Evolutionary conservation across 805 yeast species (phyloP).

Genomic region (Teunomyces atbi): DNA sequence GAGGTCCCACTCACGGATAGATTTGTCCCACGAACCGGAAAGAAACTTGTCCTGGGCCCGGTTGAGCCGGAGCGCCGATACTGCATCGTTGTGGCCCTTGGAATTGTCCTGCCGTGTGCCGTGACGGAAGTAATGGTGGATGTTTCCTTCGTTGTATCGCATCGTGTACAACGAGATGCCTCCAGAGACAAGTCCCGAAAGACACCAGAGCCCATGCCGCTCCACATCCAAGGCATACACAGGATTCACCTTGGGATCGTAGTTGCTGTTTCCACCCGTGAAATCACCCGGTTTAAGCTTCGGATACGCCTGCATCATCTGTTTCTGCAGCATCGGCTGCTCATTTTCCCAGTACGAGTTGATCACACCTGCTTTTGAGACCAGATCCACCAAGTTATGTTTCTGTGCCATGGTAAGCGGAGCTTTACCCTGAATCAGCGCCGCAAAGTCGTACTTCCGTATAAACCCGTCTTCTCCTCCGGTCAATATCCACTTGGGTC

Average conservation of each 20-base stretch:
- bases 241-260: slow-evolving; percentile 71
- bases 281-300: slow-evolving; percentile 37
- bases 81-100: slow-evolving; percentile 66
- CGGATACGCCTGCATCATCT: slow-evolving; percentile 37
- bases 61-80: slow-evolving; percentile 68
- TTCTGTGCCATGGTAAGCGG: slow-evolving; percentile 89
- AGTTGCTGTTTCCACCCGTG: slow-evolving; percentile 35
- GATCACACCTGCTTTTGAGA: slow-evolving; percentile 80
- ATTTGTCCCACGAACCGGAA: slow-evolving; percentile 90
- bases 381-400: slow-evolving; percentile 83
- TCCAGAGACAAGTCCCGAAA: slow-evolving; percentile 80
- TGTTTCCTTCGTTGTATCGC: slow-evolving; percentile 76
- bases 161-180: slow-evolving; percentile 85
- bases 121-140: slow-evolving; percentile 66
- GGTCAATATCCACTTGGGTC: slow-evolving; percentile 82
- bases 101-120: slow-evolving; percentile 28
- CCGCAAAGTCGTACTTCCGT: slow-evolving; percentile 81
- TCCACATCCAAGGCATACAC: slow-evolving; percentile 87
- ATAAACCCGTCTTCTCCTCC: slow-evolving; percentile 97
- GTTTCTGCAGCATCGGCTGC: slow-evolving; percentile 62
- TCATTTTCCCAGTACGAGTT: slow-evolving; percentile 95
- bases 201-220: slow-evolving; percentile 75
- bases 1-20: slow-evolving; percentile 80
- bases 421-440: slow-evolving; percentile 80
- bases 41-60: slow-evolving; percentile 60